Base-by-base conservation (phyloP, 306 rosid species). In the Clitoria ternatea region DNA sequence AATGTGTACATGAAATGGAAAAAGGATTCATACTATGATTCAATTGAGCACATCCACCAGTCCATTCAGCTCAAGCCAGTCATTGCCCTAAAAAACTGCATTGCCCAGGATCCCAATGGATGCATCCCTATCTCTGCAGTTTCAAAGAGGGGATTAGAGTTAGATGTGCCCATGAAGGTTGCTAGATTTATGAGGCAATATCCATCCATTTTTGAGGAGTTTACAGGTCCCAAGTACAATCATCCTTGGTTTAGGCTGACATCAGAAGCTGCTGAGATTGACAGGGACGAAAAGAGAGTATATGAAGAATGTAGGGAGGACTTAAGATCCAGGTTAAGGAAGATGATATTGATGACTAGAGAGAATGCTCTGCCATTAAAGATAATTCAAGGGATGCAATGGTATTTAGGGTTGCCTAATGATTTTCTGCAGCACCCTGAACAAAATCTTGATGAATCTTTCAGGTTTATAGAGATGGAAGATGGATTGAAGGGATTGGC, bases 1-100 rank as follows among this genome's bases (percentile, higher is more conserved):
- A 82, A 93, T 81, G 96, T 93, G 43, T 90, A 87, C 74, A 90
- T 90, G 98, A 85, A 88, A 70, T 90, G 98, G 96, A 93, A 90
- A 81, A 85, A 90, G 65, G 98, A 93, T 56, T 60, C 84, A 0
- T 88, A 81, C 74, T 90, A 82, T 70, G 97, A 93, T 55, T 77
- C 86, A 7, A 75, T 93, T 30, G 90, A 90, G 56, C 90, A 88
- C 53, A 85, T 93, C 73, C 85, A 84, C 79, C 77, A 70, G 49
- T 88, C 98, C 68, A 57, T 77, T 33, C 75, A 67, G n/a, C 94
- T 93, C 26, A 86, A 90, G 64, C 87, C 98, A 43, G 13, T 90
- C 9, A 40, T 85, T 6, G 62, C 96, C 71, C 85, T 93, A 24
- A 93, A 93, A 76, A 90, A 90, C 44, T 85, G 87, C 74, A 88